phyloP scores from a whole-genome alignment of 2,329 filamentous ascomycete species.

The Aspergillus aculeatinus region DNA sequence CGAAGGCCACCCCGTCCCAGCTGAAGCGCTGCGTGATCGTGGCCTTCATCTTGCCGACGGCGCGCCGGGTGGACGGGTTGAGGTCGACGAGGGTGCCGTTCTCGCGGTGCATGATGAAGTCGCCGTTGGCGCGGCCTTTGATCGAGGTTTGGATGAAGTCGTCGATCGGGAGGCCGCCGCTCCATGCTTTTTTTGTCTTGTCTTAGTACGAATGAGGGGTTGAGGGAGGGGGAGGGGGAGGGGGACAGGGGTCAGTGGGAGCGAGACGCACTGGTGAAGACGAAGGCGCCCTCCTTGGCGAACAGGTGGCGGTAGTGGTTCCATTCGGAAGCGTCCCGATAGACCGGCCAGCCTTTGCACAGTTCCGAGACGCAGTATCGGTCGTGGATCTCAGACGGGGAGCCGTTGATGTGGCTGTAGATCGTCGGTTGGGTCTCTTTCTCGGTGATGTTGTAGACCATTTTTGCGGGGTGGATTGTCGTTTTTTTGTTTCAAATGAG shows the following conservation, averaged over 20 bases:
- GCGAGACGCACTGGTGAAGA: constrained; percentile 2
- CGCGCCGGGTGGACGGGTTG: neutral
- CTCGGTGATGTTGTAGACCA: constrained; percentile 5
- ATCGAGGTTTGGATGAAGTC: neutral
- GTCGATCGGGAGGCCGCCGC: constrained; percentile 1
- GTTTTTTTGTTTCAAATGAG: too few relatives aligned
- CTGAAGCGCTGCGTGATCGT: constrained; percentile 4
- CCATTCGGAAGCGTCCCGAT: constrained; percentile 4
- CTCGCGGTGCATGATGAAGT: constrained; percentile 6
- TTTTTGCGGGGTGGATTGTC: neutral
- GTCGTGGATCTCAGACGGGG: neutral
- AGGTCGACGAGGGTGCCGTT: constrained; percentile 3
- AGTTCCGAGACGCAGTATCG: constrained; percentile 4
- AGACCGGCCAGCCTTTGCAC: constrained; percentile 5
- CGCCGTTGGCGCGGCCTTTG: neutral
- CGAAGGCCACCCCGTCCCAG: neutral
- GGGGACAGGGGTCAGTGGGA: too few relatives aligned
- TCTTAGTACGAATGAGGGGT: neutral
- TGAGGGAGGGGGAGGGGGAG: too few relatives aligned
- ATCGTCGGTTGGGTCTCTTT: constrained; percentile 1
- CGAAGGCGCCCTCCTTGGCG: neutral
- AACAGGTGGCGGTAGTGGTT: constrained; percentile 1
- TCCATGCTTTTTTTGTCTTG: neutral
- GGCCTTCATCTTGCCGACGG: constrained; percentile 3
- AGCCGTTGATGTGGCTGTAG: constrained; percentile 4